Evolutionary conservation across 2,329 filamentous ascomycete species (phyloP).

Genomic region (Sarocladium brachiariae): DNA sequence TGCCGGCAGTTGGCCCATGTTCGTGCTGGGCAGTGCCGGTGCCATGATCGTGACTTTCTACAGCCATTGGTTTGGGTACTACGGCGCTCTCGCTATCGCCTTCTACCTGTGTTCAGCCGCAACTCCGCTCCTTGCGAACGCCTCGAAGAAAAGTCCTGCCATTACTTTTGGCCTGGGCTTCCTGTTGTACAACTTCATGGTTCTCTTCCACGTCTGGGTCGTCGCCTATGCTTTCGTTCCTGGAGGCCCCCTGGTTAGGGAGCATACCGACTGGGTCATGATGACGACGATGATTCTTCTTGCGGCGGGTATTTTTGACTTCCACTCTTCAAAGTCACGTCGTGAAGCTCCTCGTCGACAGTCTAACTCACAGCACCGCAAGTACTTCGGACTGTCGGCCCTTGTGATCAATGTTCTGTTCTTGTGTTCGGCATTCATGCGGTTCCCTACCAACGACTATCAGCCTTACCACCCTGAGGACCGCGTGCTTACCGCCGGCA

Average conservation of each 20-base stretch:
- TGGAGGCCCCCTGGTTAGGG: slow-evolving; percentile 83
- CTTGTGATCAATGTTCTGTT: slow-evolving; percentile 74
- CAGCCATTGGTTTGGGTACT: slow-evolving; percentile 83
- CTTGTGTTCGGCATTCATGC: slow-evolving; percentile 72
- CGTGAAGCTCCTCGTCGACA: slow-evolving; percentile 22
- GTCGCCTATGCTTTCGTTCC: slow-evolving; percentile 98
- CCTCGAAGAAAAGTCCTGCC: slow-evolving; percentile 69
- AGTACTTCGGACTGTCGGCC: slow-evolving; percentile 51
- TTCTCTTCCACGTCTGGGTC: slow-evolving; percentile 98
- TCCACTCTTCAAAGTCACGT: slow-evolving; percentile 43
- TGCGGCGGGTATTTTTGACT: slow-evolving; percentile 76
- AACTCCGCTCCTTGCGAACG: slow-evolving; percentile 67
- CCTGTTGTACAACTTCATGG: slow-evolving; percentile 84
- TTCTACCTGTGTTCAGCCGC: slow-evolving; percentile 77
- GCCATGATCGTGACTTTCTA: slow-evolving; percentile 71
- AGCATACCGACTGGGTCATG: slow-evolving; percentile 97
- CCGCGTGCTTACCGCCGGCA: slow-evolving; percentile 84
- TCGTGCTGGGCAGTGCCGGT: slow-evolving; percentile 69
- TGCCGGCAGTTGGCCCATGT: slow-evolving; percentile 72
- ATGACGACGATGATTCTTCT: slow-evolving; percentile 75
- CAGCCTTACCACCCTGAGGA: slow-evolving; percentile 81
- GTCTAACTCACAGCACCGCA: slow-evolving; percentile 37
- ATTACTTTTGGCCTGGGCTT: slow-evolving; percentile 83
- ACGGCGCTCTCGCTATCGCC: slow-evolving; percentile 69
- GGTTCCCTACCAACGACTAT: slow-evolving; percentile 91